Base-by-base conservation (phyloP, 2,329 filamentous ascomycete genomes). In the Talaromyces sp. region DNA sequence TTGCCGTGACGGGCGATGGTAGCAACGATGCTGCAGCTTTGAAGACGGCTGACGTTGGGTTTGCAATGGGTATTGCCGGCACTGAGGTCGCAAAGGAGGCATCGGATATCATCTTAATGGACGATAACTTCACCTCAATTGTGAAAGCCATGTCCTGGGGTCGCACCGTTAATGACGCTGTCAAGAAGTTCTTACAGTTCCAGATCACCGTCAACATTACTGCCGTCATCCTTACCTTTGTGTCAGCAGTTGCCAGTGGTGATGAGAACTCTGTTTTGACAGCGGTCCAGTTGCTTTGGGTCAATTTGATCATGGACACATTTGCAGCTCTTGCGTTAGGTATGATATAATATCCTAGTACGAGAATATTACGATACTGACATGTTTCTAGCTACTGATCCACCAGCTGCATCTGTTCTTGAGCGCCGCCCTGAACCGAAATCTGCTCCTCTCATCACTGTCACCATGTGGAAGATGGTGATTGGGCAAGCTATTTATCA, bases 41-140 rank as follows among this genome's bases (percentile, higher is more conserved):
- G 58, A 93, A 91, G 78, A 89, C 89, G 71, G 91, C 91, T 7
- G 90, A 94, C 73, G 89, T 94, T 58, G 91, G 91, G 31, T 93
- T 94, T 78, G 92, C 90, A 19, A 94, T 94, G 91, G 91, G 91
- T 69, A 91, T 93, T 62, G 85, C 90, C 15, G 91, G 91, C 67
- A 93, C 91, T 0, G 91, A 93, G 75, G 90, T 94, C 45, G 91
- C 91, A 54, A 93, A 93, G 78, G 90, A 94, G 77, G 91, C 91
- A 1, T 93, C 91, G 8, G 89, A 90, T 43, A 94, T 94, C 67
- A 92, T 94, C 70, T 82, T 94, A 15, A 93, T 93, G 90, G 91
- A 93, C 73, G 91, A 94, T 78, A 93, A 93, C 79, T 94, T 94
- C 77, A 85, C 88, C 33, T 93, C 90, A n/a, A 94, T 93, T 67